Evolutionary conservation across 2,329 filamentous ascomycete species (phyloP), one percentile per base, ranked within the genome.

Genomic region (Hymenoscyphus salicellus): DNA sequence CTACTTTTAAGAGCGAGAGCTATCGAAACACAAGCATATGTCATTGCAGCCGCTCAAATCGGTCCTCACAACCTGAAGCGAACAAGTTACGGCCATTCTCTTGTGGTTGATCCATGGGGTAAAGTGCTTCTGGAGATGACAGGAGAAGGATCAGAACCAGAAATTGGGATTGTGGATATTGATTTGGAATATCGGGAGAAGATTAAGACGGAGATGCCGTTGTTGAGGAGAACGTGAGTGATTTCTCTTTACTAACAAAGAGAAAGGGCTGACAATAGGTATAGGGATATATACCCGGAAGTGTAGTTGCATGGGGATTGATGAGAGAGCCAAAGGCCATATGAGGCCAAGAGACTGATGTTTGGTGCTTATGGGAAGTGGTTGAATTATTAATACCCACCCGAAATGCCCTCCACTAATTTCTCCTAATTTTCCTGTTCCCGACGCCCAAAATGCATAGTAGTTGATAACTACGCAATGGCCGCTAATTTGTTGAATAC

Each of bases 21-120:
- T 10, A 92, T 97, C 66, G 94, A 97, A 81, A 92, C 89, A 20
- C 91, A 97, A 78, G 87, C 87, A 63, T 98, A 91, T 80, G 88
- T 97, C 1, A 80, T 97, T 66, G 94, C 93, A 10, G 89, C 93
- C 0, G 94, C 93, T 46, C 93, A 97, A 77, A 84, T 86, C 26
- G 93, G 93, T 0, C 76, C 80, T 43, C 92, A 85, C 68, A 93
- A 92, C 71, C 85, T 87, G 67, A 92, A 88, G 77, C 82, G 94
- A 64, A 83, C 85, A 32, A 96, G 91, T 77, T 97, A 95, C 78
- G 94, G 94, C 0, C 89, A 92, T 75, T 91, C 90, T 71, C 86
- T 96, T 80, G 89, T 96, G 57, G 83, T 97, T 30, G 89, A 91
- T 75, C 93, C 94, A 0, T 97, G 93, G 92, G 94, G 94, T 0